phyloP scores from a whole-genome alignment of 1,284 basidiomycete genomes.

The Trametes versicolor region DNA sequence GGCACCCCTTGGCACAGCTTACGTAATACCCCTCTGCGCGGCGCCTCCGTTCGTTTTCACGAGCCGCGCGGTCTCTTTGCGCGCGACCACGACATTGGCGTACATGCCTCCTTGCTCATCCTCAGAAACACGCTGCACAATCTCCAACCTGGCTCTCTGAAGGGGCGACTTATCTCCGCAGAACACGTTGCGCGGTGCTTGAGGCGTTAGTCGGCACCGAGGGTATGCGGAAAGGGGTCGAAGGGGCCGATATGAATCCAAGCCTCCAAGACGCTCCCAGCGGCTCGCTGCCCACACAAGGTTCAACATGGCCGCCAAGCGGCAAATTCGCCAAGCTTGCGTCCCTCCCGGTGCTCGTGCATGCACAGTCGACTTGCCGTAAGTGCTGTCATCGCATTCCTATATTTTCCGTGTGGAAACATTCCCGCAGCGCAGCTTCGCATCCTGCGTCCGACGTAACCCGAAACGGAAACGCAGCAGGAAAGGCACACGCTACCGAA shows the following conservation, averaged over 20 bases:
- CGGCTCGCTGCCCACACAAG: constrained; percentile 12
- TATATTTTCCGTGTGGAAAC: constrained; percentile 1
- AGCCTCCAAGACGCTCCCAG: constrained; percentile 13
- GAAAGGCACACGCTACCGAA: background rate
- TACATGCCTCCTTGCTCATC: background rate
- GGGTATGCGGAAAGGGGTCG: background rate
- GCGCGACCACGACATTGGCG: background rate
- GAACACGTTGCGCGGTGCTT: background rate
- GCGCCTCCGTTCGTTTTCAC: constrained; percentile 4
- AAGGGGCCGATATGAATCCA: background rate
- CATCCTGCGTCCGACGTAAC: background rate
- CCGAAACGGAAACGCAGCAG: background rate
- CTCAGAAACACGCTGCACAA: background rate
- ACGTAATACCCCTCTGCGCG: constrained; percentile 20
- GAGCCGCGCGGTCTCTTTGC: background rate
- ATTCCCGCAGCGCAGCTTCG: background rate
- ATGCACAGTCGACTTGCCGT: background rate
- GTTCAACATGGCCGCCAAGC: constrained; percentile 24
- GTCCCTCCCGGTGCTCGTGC: background rate
- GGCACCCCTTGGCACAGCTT: constrained; percentile 33
- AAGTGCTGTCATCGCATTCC: constrained; percentile 10
- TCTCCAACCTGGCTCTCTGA: background rate
- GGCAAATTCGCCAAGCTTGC: constrained; percentile 12
- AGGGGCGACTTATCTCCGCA: constrained; percentile 19
- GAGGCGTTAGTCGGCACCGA: constrained; percentile 11